These are phyloP conservation scores for Penstemon eatonii DNA, from an alignment of 257 asterid species.

Conservation along the genomic window DNA sequence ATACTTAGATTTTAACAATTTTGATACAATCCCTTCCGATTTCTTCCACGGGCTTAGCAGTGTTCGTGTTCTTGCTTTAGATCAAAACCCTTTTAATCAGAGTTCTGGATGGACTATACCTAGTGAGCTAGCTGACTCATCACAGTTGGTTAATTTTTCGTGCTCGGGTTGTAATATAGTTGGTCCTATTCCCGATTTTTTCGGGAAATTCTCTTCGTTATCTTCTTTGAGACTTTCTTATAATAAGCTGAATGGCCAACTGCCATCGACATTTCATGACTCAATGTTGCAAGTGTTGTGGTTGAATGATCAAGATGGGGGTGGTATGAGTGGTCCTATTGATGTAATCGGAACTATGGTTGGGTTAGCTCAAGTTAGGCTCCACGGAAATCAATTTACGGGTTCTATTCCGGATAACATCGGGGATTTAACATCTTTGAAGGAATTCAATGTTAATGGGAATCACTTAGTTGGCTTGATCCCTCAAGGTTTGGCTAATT, in stretches of 20 bases:
- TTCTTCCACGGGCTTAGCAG: conserved; percentile 64
- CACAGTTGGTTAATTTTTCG: conserved; percentile 72
- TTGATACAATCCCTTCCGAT: conserved; percentile 64
- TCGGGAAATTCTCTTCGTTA: conserved; percentile 65
- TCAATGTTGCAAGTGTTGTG: conserved; percentile 69
- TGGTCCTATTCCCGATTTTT: conserved; percentile 71
- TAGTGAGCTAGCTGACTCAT: conserved; percentile 46
- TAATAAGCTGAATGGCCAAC: conserved; percentile 50
- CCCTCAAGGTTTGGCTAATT: conserved; percentile 55
- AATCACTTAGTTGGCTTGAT: conserved; percentile 65
- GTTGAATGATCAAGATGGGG: conserved; percentile 72
- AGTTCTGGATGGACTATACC: conserved; percentile 73
- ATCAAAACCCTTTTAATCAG: conserved; percentile 63
- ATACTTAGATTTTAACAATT: conserved; percentile 57
- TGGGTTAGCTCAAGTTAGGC: conserved; percentile 55
- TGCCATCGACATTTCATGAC: conserved; percentile 52
- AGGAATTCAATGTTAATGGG: conserved; percentile 54
- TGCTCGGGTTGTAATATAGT: conserved; percentile 60
- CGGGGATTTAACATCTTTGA: conserved; percentile 54
- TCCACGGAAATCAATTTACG: conserved; percentile 68
- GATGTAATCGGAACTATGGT: conserved; percentile 55
- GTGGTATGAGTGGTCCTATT: conserved; percentile 59
- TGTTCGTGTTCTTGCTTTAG: conserved; percentile 63
- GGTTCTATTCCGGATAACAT: conserved; percentile 68
- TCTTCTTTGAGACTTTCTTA: conserved; percentile 47